Evolutionary conservation across 2,329 filamentous ascomycete genomes (phyloP), one percentile per base, ranked within the genome.

Genomic region (Aspergillus alliaceus): DNA sequence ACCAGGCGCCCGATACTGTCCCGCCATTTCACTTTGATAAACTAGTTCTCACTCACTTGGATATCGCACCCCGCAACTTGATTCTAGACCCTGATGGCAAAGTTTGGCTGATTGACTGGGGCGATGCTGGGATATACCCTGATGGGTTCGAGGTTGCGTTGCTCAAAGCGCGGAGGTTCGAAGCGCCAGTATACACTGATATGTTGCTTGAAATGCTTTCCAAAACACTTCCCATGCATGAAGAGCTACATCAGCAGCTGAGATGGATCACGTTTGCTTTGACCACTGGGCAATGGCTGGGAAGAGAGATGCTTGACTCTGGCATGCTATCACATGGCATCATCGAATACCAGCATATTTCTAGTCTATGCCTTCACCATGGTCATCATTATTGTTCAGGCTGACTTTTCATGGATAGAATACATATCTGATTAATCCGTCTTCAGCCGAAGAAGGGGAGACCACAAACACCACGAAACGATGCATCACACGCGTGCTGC

Each of bases 31-130:
- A 49, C 22, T 61, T 64, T 51, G 51, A 59, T 32, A 59, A 53
- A 42, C 53, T 63, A 15, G 53, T 61, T 53, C 54, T 61, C 25
- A 54, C 54, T n/a, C 54, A 62, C 48, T 27, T 42, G 24, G 57
- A 62, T 54, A 56, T 62, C 35, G 51, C 51, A 5, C 59, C 57
- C 32, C 59, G 59, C 4, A 62, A 62, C 37, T 44, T 63, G 51
- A 63, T 63, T 20, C 14, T 60, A 20, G 53, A 29, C 18, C 11
- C 35, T 42, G 35, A 61, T 53, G 53, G 55, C 27, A 61, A 57
- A 49, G 59, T 61, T 42, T 59, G 59, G 57, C 50, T 64, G 50
- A 57, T 64, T 53, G 59, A 61, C 50, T 61, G 61, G 61, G 61
- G 57, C 24, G 39, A 59, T 53, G 57, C 61, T 53, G 60, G 58